Conservation (phyloP, 352 stramenopile genomes). For the Phytophthora fragariaefolia region DNA sequence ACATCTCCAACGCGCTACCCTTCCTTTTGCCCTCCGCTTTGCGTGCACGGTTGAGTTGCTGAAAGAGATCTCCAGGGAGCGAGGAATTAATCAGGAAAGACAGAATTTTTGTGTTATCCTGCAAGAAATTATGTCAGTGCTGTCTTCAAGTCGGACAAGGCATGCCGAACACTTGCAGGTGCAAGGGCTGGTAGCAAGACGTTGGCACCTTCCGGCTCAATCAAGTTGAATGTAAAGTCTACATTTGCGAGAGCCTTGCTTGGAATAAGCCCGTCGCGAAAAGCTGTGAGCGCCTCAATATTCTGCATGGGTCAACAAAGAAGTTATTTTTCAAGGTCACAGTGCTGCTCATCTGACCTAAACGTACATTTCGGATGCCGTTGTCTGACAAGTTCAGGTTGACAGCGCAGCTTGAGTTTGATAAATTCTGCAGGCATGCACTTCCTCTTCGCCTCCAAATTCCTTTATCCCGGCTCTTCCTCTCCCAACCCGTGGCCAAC, state of each 20-base stretch:
- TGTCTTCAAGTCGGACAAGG: neutral
- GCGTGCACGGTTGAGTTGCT: slow-evolving; percentile 70
- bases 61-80: slow-evolving; percentile 71
- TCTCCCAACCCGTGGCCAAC: no score
- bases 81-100: slow-evolving; percentile 83
- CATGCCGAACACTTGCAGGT: slow-evolving; percentile 33
- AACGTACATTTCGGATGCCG: slow-evolving; percentile 68
- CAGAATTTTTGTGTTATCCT: slow-evolving; percentile 69
- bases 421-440: no score
- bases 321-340: neutral
- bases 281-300: slow-evolving; percentile 54
- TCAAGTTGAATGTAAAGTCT: slow-evolving; percentile 82
- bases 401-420: slow-evolving; percentile 54
- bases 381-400: slow-evolving; percentile 84
- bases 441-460: no score
- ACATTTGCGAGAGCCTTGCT: slow-evolving; percentile 76
- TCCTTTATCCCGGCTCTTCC: no score
- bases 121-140: neutral
- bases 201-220: slow-evolving; percentile 67
- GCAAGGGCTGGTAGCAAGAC: slow-evolving; percentile 65
- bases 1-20: no score
- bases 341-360: neutral
- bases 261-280: slow-evolving; percentile 66
- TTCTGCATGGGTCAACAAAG: slow-evolving; percentile 32
- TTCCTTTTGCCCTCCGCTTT: slow-evolving; percentile 84